phyloP scores from a whole-genome alignment of 768 basidiomycete species.

The Termitomyces sp. region DNA sequence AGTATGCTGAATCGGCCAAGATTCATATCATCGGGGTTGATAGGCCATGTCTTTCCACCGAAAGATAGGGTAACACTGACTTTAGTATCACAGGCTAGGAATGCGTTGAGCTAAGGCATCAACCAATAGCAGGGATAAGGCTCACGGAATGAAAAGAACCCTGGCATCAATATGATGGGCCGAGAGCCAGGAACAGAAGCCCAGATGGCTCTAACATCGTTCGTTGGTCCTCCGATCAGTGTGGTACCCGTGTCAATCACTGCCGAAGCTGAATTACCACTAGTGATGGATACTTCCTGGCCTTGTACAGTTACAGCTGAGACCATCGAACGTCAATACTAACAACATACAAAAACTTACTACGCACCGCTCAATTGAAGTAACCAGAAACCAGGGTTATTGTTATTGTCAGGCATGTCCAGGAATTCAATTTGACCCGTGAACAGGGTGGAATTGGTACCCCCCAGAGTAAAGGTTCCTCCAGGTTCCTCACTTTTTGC shows the following conservation, averaged over 20 bases:
- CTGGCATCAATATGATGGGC: slow-evolving; percentile 36
- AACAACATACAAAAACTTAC: background rate
- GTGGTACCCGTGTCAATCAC: slow-evolving; percentile 97
- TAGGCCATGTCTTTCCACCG: slow-evolving; percentile 73
- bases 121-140: slow-evolving; percentile 2
- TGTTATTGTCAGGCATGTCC: slow-evolving; percentile 30
- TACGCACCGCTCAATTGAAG: slow-evolving; percentile 45
- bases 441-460: slow-evolving; percentile 52
- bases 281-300: slow-evolving; percentile 33
- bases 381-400: slow-evolving; percentile 54
- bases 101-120: background rate
- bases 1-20: slow-evolving; percentile 42
- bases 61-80: slow-evolving; percentile 64
- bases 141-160: slow-evolving; percentile 82
- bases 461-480: slow-evolving; percentile 71
- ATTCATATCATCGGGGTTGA: slow-evolving; percentile 75
- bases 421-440: slow-evolving; percentile 69
- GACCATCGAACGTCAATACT: background rate
- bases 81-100: slow-evolving; percentile 58
- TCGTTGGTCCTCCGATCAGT: slow-evolving; percentile 79
- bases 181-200: slow-evolving; percentile 51
- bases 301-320: slow-evolving; percentile 61
- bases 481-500: slow-evolving; percentile 41
- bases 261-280: slow-evolving; percentile 40
- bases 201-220: slow-evolving; percentile 58